phyloP scores from a whole-genome alignment of 345 rosid species.

The Toxicodendron radicans region DNA sequence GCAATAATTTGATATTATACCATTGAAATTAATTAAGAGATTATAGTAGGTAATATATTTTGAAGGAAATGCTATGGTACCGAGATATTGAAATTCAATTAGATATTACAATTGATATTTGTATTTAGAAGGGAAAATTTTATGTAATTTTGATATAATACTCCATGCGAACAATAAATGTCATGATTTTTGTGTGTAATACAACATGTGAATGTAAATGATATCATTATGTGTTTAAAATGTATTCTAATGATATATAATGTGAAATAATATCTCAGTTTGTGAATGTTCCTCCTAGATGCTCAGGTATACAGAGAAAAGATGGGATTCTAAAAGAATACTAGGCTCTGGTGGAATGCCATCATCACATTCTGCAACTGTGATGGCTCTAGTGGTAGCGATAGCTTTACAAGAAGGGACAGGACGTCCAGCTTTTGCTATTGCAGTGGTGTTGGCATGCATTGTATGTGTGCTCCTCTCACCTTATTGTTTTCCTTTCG shows the following conservation, averaged over 20 bases:
- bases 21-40: not conserved
- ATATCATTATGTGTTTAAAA: no score
- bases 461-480: constrained; percentile 59
- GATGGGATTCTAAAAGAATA: constrained; percentile 91
- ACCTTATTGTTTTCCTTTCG: constrained; percentile 3
- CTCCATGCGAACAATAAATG: no score
- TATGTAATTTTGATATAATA: no score
- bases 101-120: no score
- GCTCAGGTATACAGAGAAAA: constrained; percentile 93
- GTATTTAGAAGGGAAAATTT: no score
- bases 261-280: constrained; percentile 29
- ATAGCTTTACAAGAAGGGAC: constrained; percentile 81
- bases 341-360: constrained; percentile 98
- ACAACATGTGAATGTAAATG: no score
- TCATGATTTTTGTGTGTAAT: not conserved
- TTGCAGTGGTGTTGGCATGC: constrained; percentile 81
- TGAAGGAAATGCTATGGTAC: no score
- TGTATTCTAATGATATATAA: not conserved
- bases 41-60: not conserved
- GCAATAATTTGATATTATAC: not conserved
- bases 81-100: no score
- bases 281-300: constrained; percentile 47
- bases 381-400: constrained; percentile 84
- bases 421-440: constrained; percentile 77
- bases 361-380: constrained; percentile 93